Evolutionary conservation across 768 basidiomycete genomes (phyloP).

Genomic region (Mycena chlorophos): DNA sequence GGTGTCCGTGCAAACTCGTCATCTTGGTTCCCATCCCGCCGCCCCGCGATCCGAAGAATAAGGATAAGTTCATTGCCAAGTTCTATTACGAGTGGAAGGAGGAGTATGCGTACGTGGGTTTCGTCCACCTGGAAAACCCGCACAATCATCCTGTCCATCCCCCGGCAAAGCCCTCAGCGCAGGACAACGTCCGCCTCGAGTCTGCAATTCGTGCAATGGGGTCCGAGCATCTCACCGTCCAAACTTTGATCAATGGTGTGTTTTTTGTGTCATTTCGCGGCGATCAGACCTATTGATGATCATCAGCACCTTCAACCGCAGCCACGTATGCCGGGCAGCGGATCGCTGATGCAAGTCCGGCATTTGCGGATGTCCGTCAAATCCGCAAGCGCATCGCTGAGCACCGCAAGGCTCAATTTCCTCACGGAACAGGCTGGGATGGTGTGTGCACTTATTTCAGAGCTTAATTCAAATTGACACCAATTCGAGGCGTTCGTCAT

Average conservation of each 20-base stretch:
- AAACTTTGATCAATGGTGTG: constrained; percentile 9
- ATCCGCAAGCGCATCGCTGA: background rate
- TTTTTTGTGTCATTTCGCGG: background rate
- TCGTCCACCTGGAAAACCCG: background rate
- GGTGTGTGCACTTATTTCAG: background rate
- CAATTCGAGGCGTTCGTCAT: background rate
- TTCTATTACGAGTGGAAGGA: background rate
- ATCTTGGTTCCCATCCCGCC: background rate
- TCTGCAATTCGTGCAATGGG: constrained; percentile 2
- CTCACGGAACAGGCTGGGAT: constrained; percentile 3
- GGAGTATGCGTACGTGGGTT: background rate
- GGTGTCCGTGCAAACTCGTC: background rate
- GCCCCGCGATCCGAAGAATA: background rate
- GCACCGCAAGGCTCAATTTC: background rate
- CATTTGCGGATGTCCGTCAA: background rate
- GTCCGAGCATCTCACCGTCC: background rate
- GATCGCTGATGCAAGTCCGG: background rate
- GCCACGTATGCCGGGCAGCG: background rate
- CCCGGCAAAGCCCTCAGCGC: background rate
- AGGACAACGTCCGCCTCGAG: background rate
- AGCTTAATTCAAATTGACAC: background rate
- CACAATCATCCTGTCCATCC: constrained; percentile 15
- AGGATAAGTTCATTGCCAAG: too few species aligned
- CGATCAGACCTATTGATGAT: background rate
- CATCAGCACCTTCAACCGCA: background rate